Percentiles rank a stretch among this genome's conserved stretches.
Evolutionary conservation across 345 rosid genomes (phyloP).

Genomic region (Aquilaria malaccensis): DNA sequence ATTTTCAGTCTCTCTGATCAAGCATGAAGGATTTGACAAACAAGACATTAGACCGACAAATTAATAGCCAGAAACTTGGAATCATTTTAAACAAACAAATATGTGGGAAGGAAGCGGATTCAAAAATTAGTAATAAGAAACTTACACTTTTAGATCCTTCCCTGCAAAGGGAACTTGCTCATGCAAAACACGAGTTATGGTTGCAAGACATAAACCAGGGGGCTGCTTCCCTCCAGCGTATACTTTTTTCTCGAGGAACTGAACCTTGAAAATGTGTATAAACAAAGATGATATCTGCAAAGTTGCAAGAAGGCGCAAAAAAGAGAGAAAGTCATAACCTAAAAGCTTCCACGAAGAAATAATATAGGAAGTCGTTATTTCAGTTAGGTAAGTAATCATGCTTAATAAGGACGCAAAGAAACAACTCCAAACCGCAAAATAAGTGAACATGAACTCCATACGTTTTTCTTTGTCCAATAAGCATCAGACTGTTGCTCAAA

Average conservation of each 20-base stretch:
- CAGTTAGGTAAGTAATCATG: too few species aligned
- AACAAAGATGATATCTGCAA: slow-evolving; percentile 87
- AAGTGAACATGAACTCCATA: too few species aligned
- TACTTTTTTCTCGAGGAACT: slow-evolving; percentile 60
- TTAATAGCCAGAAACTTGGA: too few species aligned
- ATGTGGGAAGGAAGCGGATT: background rate
- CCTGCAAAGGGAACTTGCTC: slow-evolving; percentile 86
- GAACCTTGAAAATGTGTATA: slow-evolving; percentile 83
- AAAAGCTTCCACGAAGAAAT: background rate
- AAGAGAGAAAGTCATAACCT: background rate
- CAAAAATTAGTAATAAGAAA: slow-evolving; percentile 12
- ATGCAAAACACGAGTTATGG: slow-evolving; percentile 54
- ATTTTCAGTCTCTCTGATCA: too few species aligned
- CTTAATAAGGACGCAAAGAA: too few species aligned
- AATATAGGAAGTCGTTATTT: too few species aligned
- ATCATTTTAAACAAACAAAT: background rate
- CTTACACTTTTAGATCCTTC: slow-evolving; percentile 72
- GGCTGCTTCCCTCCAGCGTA: slow-evolving; percentile 76
- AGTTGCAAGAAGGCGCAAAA: background rate
- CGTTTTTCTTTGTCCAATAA: too few species aligned
- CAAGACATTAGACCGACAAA: too few species aligned
- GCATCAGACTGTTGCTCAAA: too few species aligned
- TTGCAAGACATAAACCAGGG: slow-evolving; percentile 55
- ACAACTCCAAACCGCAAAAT: too few species aligned
- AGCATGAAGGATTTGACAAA: too few species aligned